Evolutionary conservation across 2,329 filamentous ascomycete species (phyloP), one percentile per base, ranked within the genome.

Genomic region (Pyrenochaeta sp.): DNA sequence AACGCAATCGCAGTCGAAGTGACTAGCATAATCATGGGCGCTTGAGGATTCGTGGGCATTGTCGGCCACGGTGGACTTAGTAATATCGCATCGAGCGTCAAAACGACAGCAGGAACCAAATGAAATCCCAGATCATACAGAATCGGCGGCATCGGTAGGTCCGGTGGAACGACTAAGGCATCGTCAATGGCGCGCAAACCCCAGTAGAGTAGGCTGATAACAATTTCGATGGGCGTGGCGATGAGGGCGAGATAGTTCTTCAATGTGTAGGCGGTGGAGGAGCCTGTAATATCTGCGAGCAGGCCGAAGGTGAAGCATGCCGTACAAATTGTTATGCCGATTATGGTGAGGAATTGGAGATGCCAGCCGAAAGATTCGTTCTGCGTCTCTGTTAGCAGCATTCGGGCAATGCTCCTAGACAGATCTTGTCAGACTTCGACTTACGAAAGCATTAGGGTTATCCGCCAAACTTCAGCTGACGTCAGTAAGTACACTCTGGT

Each of bases 121-220:
- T 71, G 68, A 34, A 71, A 73, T 7, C 60, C 62, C 24, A 73
- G 42, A 32, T 92, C 90, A 15, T 84, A 82, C 25, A 82, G 63
- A 28, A 86, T 76, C 7, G 71, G 68, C 2, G 81, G 70, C n/a
- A 73, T 69, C 9, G 78, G 75, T 12, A 71, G 53, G 28, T 69
- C 65, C 22, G 63, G 62, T 3, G 83, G 82, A 44, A 91, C 77
- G 34, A 84, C 78, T 30, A 89, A 80, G 5, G 85, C 84, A 0
- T 85, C 72, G 57, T 81, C 78, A 61, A 82, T 76, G 57, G 85
- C 77, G 47, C 83, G 83, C 22, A 93, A 81, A 10, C 87, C 85
- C 90, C 90, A 92, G 78, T 93, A 93, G 1, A 93, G 79, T 30
- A 91, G 78, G 64, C 84, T 88, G 71, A 93, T 90, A 52, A 92